phyloP scores from a whole-genome alignment of 305 asterid genomes.

The Plantago rigida region DNA sequence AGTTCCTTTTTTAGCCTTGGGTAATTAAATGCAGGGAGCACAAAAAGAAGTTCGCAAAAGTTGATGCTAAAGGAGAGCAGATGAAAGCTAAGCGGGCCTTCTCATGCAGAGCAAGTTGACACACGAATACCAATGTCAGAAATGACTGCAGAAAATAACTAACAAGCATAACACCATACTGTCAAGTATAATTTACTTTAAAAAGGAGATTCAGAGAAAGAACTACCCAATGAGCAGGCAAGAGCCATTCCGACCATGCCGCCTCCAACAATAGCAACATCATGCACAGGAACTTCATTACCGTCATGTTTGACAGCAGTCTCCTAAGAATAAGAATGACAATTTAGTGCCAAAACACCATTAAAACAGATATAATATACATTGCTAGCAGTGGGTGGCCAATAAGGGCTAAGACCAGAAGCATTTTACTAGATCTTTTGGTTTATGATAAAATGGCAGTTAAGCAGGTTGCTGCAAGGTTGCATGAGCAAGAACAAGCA shows the following conservation, averaged over 20 bases:
- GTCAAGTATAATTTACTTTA: conserved; percentile 9
- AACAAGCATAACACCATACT: not conserved
- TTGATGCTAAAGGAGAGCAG: no score
- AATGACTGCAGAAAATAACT: not conserved
- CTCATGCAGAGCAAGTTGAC: no score
- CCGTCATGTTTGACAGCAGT: conserved; percentile 28
- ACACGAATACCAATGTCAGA: no score
- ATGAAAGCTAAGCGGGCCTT: no score
- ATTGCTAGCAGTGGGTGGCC: conserved; percentile 12
- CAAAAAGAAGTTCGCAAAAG: no score
- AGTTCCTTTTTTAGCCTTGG: no score
- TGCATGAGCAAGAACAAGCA: not conserved
- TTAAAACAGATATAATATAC: conserved; percentile 9
- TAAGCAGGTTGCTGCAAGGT: not conserved
- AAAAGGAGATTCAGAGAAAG: conserved; percentile 17
- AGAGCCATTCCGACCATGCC: conserved; percentile 99
- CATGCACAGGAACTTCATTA: conserved; percentile 47
- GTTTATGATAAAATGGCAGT: not conserved
- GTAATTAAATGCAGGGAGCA: no score
- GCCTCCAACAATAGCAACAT: conserved; percentile 97
- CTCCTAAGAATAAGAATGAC: conserved; percentile 32
- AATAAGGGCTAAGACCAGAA: not conserved
- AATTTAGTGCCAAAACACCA: conserved; percentile 16
- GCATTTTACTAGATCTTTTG: not conserved
- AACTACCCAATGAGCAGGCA: conserved; percentile 79